Evolutionary conservation across 2,329 filamentous ascomycete species (phyloP), one percentile per base, ranked within the genome.

Genomic region (Fusarium sp.): DNA sequence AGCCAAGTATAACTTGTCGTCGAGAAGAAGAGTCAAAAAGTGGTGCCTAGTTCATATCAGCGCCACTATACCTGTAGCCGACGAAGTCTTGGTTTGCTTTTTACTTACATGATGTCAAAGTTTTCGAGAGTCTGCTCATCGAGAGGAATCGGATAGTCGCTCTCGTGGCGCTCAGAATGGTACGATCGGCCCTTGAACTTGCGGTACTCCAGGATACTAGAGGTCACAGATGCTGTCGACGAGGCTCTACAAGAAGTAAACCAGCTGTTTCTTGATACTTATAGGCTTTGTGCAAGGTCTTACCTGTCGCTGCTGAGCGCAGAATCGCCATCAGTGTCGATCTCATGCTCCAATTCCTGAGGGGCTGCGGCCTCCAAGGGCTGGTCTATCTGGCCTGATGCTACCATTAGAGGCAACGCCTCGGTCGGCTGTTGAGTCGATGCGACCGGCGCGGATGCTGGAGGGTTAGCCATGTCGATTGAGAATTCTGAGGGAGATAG

Each of bases 151-250:
- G 40, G 24, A 40, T 66, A 54, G 17, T 42, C 45, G 10, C 49
- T 64, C 0, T 50, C 60, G 9, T 59, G 39, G 10, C 24, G 20
- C 14, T 34, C 34, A 24, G 48, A 40, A 26, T 59, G 60, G 8
- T 65, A 59, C 10, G 53, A n/a, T 6, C 63, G 31, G 5, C 63
- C 63, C 8, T 66, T 63, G 11, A 50, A 63, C n/a, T 58, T 58
- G 14, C 63, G 63, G n/a, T 66, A 59, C 11, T 66, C 43, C 6
- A 65, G 13, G 11, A 66, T 59, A 11, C 63, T 66, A 1, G 53
- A 63, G 2, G 54, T 28, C 14, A 59, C 43, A 14, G 63, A 64
- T 20, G 54, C 49, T 1, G 54, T 60, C 11, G 61, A 65, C 4
- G 49, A 51, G 17, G 40, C 15, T 11, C 59, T 65, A 11, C 1